Base-by-base conservation (phyloP, 1,284 basidiomycete species). In the Acaromyces ingoldii region DNA sequence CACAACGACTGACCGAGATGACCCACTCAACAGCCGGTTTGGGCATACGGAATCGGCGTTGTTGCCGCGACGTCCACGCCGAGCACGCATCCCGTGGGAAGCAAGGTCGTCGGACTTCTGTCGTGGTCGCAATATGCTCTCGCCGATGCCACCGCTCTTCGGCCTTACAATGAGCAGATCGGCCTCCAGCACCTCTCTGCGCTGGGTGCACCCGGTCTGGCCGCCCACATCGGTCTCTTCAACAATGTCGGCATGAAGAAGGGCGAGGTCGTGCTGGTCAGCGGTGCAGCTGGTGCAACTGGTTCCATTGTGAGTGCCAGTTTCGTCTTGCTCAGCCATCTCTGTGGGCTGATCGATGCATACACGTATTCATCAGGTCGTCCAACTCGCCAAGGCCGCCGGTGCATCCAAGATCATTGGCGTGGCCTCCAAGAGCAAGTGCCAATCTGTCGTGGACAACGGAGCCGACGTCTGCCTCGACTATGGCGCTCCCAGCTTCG, bases 21-120 rank as follows among this genome's bases (percentile, higher is more conserved):
- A n/a, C n/a, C n/a, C n/a, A 5, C 36, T 7, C 19, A 38, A 19
- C 6, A 7, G 15, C 36, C 48, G 22, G 24, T 49, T 29, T 49
- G 48, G 48, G 48, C 48, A 6, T 24, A 38, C 24, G 48, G 48
- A 7, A 38, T 49, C 31, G 48, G 37, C 33, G 48, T 38, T 22
- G 48, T 49, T 9, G 37, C 38, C 3, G 48, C 34, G 7, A 38
- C n/a, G n/a, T 19, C 15, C 26, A 42, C 15, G 7, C 17, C 29
- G 26, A n/a, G 25, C 3, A 4, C 15, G 31, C 33, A 10, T n/a
- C 19, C 10, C 9, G 15, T 38, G 3, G 48, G 48, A n/a, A 19
- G n/a, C 30, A 22, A 45, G 34, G 42, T 45, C 13, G 13, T 31
- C 6, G 17, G 21, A 3, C 11, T 45, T 28, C 13, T 45, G 4